Evolutionary conservation across 345 rosid genomes (phyloP), one percentile per base, ranked within the genome.

Genomic region (Citrus mangshanensis): DNA sequence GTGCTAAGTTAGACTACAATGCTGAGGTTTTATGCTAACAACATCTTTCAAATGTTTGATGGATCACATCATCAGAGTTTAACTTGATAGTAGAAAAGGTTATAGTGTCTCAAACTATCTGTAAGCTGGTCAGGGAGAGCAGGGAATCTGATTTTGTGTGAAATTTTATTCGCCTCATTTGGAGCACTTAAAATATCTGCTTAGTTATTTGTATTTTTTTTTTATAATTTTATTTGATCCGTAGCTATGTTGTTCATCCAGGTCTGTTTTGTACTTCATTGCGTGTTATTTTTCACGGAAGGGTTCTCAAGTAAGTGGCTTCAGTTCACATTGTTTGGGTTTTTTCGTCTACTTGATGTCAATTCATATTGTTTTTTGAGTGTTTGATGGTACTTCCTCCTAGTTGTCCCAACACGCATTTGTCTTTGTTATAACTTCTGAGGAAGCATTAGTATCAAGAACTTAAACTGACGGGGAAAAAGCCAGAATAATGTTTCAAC

Each of bases 231-330:
- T 63, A 54, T 59, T 34, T 77, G 60, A 77, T 82, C 73, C 55
- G 19, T 71, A 71, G 67, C 72, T 82, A 18, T 74, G 58, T 78
- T 83, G 68, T 88, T 70, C 73, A 63, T 82, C 24, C 92, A 95
- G 99, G 95, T 86, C 93, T 79, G 85, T 86, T 82, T 81, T 95
- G 86, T 95, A 88, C 88, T 92, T 95, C 90, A 87, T 90, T 73
- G 89, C 88, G 22, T 83, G 92, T 78, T 95, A 91, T 85, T 92
- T 91, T 88, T 90, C 97, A 71, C 87, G 86, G 73, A 92, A 88
- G 85, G 92, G 90, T 78, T 90, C 93, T 84, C 98, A 95, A 83
- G 98, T 90, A 88, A 91, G 90, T 89, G 40, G 64, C 64, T 81
- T 79, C 35, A 18, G n/a, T 54, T 76, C 63, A 40, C 77, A 27